Percentiles rank a stretch among this genome's conserved stretches.
Conservation (phyloP, 2,329 filamentous ascomycete genomes). For the Apiospora marii region DNA sequence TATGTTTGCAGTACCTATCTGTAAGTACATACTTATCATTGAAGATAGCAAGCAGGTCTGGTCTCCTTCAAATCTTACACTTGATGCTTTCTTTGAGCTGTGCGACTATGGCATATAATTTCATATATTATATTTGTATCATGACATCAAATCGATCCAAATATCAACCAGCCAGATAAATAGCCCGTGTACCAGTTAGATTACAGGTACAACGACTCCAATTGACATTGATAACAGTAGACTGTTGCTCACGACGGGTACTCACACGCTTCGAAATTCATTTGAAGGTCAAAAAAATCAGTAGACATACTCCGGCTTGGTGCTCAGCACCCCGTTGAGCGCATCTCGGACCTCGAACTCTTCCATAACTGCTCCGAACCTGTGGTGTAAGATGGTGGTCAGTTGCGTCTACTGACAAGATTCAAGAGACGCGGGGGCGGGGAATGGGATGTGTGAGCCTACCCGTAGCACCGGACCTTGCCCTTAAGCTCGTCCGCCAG, state of each 20-base stretch:
- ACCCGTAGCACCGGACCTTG: slow-evolving; percentile 95
- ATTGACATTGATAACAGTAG: background rate
- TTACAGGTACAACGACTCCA: background rate
- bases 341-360: slow-evolving; percentile 80
- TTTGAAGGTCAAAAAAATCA: slow-evolving; percentile 27
- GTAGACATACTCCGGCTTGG: slow-evolving; percentile 54
- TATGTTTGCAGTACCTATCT: too few species aligned
- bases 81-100: too few species aligned
- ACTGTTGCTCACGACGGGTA: background rate
- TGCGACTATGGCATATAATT: background rate
- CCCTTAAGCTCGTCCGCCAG: slow-evolving; percentile 77
- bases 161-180: background rate
- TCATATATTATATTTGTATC: background rate
- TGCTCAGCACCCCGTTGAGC: slow-evolving; percentile 72
- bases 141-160: background rate
- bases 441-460: slow-evolving; percentile 28
- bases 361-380: slow-evolving; percentile 70
- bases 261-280: background rate
- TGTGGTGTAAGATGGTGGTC: slow-evolving; percentile 39
- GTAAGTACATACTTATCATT: too few species aligned
- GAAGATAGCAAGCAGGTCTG: too few species aligned
- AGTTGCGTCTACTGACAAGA: slow-evolving; percentile 20
- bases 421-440: background rate
- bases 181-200: background rate
- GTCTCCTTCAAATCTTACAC: too few species aligned